Evolutionary conservation across 192 early-diverging fungal species (phyloP).

Genomic region (Backusella circina): DNA sequence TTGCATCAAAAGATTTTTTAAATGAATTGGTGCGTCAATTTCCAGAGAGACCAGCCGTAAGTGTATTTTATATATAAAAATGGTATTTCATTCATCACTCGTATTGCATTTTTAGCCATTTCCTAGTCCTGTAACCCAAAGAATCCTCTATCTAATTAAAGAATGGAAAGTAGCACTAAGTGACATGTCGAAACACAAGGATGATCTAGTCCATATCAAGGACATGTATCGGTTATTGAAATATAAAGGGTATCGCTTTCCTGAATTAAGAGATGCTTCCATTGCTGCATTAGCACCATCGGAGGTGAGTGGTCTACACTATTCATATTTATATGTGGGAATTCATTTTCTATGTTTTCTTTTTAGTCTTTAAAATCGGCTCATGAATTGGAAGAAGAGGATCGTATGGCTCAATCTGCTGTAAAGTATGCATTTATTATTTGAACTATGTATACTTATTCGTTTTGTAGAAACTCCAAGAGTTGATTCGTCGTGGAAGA

Average conservation of each 20-base stretch:
- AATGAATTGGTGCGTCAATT: constrained; percentile 93
- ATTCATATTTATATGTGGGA: not conserved
- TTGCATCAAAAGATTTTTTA: constrained; percentile 95
- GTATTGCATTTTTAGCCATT: constrained; percentile 35
- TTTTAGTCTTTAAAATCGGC: constrained; percentile 78
- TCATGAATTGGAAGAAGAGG: constrained; percentile 94
- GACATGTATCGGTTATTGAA: constrained; percentile 91
- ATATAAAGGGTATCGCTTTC: constrained; percentile 85
- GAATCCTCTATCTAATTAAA: constrained; percentile 89
- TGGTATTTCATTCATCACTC: not conserved
- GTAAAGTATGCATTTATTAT: constrained; percentile 39
- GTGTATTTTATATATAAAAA: not conserved
- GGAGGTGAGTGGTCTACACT: constrained; percentile 25
- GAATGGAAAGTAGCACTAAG: constrained; percentile 93
- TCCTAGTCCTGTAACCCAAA: constrained; percentile 73
- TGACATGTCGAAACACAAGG: constrained; percentile 83
- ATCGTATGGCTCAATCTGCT: constrained; percentile 78
- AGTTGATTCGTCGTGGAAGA: constrained; percentile 90
- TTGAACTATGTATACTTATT: not conserved
- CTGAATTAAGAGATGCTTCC: constrained; percentile 55
- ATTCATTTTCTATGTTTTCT: constrained; percentile 9
- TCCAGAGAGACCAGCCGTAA: constrained; percentile 84
- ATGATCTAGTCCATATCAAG: constrained; percentile 91
- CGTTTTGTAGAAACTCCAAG: constrained; percentile 80
- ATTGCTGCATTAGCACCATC: constrained; percentile 61